Evolutionary conservation across 2,329 filamentous ascomycete genomes (phyloP).

Genomic region (Sordariomycetes sp.): DNA sequence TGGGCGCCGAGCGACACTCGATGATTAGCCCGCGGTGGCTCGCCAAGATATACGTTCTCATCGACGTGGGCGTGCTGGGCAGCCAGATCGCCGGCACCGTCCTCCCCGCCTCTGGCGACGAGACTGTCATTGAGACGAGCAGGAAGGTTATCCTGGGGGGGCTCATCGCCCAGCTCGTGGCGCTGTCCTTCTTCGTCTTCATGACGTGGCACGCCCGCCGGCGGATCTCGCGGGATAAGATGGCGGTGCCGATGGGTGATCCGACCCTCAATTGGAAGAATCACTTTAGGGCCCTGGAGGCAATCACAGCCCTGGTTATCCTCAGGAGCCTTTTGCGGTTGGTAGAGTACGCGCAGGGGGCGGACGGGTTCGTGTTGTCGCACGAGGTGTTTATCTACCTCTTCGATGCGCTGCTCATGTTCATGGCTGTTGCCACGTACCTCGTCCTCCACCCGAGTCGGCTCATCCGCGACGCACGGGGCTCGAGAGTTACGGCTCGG

Average conservation of each 20-base stretch:
- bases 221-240: slow-evolving; percentile 13
- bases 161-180: slow-evolving; percentile 41
- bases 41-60: slow-evolving; percentile 38
- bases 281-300: slow-evolving; percentile 15
- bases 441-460: not conserved
- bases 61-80: slow-evolving; percentile 34
- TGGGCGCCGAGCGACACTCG: slow-evolving; percentile 25
- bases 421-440: slow-evolving; percentile 2
- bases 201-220: slow-evolving; percentile 34
- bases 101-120: slow-evolving; percentile 13
- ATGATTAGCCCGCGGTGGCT: slow-evolving; percentile 30
- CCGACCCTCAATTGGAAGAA: slow-evolving; percentile 19
- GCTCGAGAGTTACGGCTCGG: not conserved
- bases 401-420: slow-evolving; percentile 26
- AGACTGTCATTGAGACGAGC: slow-evolving; percentile 20
- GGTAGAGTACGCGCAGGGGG: slow-evolving; percentile 27
- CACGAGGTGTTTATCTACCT: slow-evolving; percentile 24
- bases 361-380: slow-evolving; percentile 19
- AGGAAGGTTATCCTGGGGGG: slow-evolving; percentile 40
- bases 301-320: slow-evolving; percentile 22
- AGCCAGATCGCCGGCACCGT: slow-evolving; percentile 16
- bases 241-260: slow-evolving; percentile 8
- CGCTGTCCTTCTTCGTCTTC: slow-evolving; percentile 42
- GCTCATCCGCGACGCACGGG: not conserved
- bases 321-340: slow-evolving; percentile 29